Conservation (phyloP, 805 yeast genomes). For the Dipodascopsis uninucleata region DNA sequence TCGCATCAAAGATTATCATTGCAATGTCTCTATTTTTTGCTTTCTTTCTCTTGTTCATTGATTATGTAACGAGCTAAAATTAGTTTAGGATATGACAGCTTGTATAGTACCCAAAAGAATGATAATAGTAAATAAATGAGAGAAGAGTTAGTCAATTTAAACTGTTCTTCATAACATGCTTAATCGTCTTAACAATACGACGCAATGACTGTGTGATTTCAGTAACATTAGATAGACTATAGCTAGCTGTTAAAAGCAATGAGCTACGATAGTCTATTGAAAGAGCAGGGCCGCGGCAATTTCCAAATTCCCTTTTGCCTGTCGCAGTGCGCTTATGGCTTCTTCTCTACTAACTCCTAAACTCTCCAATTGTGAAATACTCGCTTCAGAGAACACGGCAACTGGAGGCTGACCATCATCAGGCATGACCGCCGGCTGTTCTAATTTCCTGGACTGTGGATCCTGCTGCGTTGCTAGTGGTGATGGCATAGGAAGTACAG, state of each 20-base stretch:
- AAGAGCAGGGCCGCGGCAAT: conserved; percentile 67
- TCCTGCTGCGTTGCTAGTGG: not conserved
- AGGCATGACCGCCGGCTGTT: conserved; percentile 13
- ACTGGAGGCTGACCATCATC: conserved; percentile 7
- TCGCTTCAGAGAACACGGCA: conserved; percentile 36
- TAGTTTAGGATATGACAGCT: not conserved
- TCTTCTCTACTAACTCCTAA: conserved; percentile 70
- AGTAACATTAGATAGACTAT: too few species aligned
- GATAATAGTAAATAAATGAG: too few species aligned
- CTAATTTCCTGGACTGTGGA: conserved; percentile 13
- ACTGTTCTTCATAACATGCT: too few species aligned
- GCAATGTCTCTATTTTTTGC: conserved; percentile 55
- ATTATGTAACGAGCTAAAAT: conserved; percentile 14
- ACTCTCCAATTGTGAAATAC: conserved; percentile 48
- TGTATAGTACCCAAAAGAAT: too few species aligned
- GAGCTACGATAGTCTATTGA: conserved; percentile 11
- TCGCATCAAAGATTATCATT: conserved; percentile 55
- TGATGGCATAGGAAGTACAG: conserved; percentile 4
- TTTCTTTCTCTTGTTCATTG: conserved; percentile 47
- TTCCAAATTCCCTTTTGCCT: conserved; percentile 75
- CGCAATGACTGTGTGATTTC: too few species aligned
- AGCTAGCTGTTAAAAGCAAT: too few species aligned
- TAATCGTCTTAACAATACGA: too few species aligned
- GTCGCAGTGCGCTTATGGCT: conserved; percentile 60
- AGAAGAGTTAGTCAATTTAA: too few species aligned